These are phyloP conservation scores for Diaporthe amygdali DNA, from an alignment of 2,329 filamentous ascomycete genomes.

Conservation along the genomic window DNA sequence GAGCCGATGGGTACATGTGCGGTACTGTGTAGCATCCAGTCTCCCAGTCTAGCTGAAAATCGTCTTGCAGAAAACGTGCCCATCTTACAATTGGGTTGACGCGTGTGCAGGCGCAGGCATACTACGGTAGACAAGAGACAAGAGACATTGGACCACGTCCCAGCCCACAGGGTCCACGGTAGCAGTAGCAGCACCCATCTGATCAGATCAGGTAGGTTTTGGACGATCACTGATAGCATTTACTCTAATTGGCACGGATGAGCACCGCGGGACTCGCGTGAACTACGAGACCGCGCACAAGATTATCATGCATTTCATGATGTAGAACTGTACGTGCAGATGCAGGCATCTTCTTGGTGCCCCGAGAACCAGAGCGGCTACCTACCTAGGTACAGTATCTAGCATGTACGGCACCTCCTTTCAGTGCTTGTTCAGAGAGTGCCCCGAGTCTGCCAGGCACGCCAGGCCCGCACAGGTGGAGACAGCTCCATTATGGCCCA, in stretches of 20 bases:
- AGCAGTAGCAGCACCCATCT: neutral
- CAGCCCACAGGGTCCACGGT: neutral
- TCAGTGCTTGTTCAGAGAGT: neutral
- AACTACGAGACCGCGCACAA: neutral
- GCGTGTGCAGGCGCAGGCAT: neutral
- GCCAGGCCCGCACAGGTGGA: neutral
- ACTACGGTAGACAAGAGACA: no score
- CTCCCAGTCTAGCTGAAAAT: neutral
- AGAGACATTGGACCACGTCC: constrained; percentile 7
- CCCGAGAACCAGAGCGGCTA: neutral
- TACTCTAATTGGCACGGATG: neutral
- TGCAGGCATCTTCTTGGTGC: neutral
- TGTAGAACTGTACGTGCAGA: neutral
- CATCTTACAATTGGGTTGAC: neutral
- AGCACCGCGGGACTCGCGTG: neutral
- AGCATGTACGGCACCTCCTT: neutral
- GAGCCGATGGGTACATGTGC: neutral
- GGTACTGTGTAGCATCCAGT: neutral
- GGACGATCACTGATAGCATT: neutral
- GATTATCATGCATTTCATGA: neutral
- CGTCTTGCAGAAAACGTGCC: neutral
- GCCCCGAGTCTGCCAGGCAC: neutral
- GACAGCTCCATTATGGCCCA: neutral
- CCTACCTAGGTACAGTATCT: neutral
- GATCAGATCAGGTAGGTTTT: neutral